phyloP scores from a whole-genome alignment of 768 basidiomycete species.

The Cyclocybe cylindracea region DNA sequence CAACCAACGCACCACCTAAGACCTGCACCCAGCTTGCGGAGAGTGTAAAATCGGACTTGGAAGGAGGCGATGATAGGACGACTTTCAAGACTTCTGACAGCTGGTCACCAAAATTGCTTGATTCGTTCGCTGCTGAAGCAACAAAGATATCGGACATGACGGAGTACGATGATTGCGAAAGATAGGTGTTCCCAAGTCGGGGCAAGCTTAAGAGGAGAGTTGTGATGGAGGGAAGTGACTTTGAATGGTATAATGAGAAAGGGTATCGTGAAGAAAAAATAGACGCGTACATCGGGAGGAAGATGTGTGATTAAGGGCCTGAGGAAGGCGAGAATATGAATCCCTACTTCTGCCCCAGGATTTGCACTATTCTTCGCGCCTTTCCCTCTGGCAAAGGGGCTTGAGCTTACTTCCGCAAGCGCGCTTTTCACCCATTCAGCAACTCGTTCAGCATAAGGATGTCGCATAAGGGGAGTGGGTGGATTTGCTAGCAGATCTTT shows the following conservation, averaged over 20 bases:
- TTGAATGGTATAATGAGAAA: conserved; percentile 29
- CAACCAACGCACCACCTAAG: conserved; percentile 71
- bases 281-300: conserved; percentile 64
- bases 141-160: conserved; percentile 82
- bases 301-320: conserved; percentile 60
- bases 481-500: conserved; percentile 75
- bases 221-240: conserved; percentile 70
- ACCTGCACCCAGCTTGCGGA: conserved; percentile 80
- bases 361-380: conserved; percentile 51
- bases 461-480: conserved; percentile 71
- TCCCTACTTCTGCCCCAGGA: conserved; percentile 70
- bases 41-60: conserved; percentile 65
- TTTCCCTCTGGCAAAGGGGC: conserved; percentile 63
- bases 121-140: conserved; percentile 49
- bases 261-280: background rate
- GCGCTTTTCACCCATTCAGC: conserved; percentile 76
- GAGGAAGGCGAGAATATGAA: conserved; percentile 75
- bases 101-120: conserved; percentile 50
- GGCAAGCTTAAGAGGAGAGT: conserved; percentile 78
- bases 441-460: conserved; percentile 85
- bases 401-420: conserved; percentile 64
- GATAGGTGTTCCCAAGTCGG: conserved; percentile 83
- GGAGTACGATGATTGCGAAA: conserved; percentile 86
- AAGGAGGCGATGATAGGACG: conserved; percentile 68
- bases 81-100: conserved; percentile 64